phyloP scores from a whole-genome alignment of 805 yeast species.

The Candida ortonii region DNA sequence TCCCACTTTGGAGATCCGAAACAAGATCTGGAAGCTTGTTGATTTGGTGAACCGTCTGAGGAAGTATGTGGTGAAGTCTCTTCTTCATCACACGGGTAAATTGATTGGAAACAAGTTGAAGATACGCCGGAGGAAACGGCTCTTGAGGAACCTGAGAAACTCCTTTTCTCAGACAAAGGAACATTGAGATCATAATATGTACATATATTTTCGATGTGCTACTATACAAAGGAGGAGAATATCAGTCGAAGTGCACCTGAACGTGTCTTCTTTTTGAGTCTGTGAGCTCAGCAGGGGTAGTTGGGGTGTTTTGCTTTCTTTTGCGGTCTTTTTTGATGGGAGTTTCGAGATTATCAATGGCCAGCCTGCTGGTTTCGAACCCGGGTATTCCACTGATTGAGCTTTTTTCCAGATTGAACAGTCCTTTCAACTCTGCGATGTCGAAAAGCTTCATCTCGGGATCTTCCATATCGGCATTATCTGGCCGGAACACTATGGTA shows the following conservation, averaged over 20 bases:
- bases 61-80: slow-evolving; percentile 56
- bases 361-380: slow-evolving; percentile 65
- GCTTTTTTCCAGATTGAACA: slow-evolving; percentile 61
- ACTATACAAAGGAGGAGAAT: no score
- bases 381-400: slow-evolving; percentile 74
- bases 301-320: slow-evolving; percentile 22
- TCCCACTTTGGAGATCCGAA: slow-evolving; percentile 57
- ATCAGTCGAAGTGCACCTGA: slow-evolving; percentile 30
- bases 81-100: slow-evolving; percentile 68
- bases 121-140: slow-evolving; percentile 15
- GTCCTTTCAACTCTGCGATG: slow-evolving; percentile 43
- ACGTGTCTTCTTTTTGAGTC: slow-evolving; percentile 33
- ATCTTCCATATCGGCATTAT: slow-evolving; percentile 35
- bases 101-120: slow-evolving; percentile 32
- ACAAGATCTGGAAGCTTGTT: slow-evolving; percentile 67
- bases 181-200: no score
- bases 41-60: slow-evolving; percentile 65
- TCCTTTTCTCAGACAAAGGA: no score
- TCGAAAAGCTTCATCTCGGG: slow-evolving; percentile 49
- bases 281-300: slow-evolving; percentile 21
- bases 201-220: no score
- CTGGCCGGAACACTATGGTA: slow-evolving; percentile 37
- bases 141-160: slow-evolving; percentile 4
- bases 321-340: slow-evolving; percentile 26
- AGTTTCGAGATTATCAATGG: slow-evolving; percentile 44